Base-by-base conservation (phyloP, 129 eudicot genomes). In the Flaveria trinervia region DNA sequence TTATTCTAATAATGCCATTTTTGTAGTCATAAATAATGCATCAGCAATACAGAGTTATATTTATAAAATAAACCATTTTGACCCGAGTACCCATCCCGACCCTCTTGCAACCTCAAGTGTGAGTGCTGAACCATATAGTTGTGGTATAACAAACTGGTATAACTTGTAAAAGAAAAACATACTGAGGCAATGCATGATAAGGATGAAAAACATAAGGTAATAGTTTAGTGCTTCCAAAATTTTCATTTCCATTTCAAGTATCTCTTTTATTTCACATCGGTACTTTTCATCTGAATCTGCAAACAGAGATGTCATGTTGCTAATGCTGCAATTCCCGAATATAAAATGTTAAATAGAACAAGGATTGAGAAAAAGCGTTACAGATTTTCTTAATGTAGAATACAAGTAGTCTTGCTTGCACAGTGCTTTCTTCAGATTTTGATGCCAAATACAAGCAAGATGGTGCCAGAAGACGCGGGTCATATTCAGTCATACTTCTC, bases 191-290 rank as follows among this genome's bases (percentile, higher is more conserved):
- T 64, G 97, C 82, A 20, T 87, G 93, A 61, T 94, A 94, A 65
- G 98, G 98, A 83, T 94, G 98, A 79, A 82, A 94, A 33, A 94
- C 90, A 55, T 96, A 80, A 94, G 88, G 76, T 89, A 89, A 80
- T 91, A 91, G 75, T 94, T 84, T 44, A 91, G 93, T 23, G 97
- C 98, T 81, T 94, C 98, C 93, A 94, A 82, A 41, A 94, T 78
- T 81, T 91, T 94, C 98, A 94, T 94, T 83, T 94, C 97, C 98
- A 89, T 94, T 82, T 94, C 98, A 54, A 94, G 96, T 72, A 94
- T 94, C 71, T 94, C 98, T 75, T 87, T 94, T 70, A 91, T 94
- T 78, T 94, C 98, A 83, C 70, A 94, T 5, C 90, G 85, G 61
- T 89, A 94, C 87, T 82, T 94, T 46, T 93, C 97, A 82, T 90